Percentiles rank a stretch among this genome's conserved stretches.
phyloP scores from a whole-genome alignment of 768 basidiomycete species.

The Sarcodon aspratus region DNA sequence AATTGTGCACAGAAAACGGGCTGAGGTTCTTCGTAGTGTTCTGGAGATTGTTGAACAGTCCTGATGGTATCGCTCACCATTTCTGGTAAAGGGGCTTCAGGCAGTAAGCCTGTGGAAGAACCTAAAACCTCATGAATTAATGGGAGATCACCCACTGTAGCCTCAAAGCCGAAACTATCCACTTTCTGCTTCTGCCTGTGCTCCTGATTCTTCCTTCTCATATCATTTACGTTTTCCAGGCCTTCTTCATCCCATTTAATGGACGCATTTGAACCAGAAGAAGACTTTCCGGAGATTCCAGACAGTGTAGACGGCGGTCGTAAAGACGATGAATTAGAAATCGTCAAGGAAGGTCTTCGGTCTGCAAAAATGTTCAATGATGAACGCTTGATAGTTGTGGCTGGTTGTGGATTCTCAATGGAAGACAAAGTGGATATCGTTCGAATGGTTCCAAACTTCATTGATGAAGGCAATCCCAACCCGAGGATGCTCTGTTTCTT shows the following conservation, averaged over 20 bases:
- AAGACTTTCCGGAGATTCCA: slow-evolving; percentile 25
- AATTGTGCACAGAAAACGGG: too few species aligned
- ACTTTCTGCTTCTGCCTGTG: too few species aligned
- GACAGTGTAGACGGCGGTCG: slow-evolving; percentile 35
- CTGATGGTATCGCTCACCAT: too few species aligned
- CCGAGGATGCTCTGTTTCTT: slow-evolving; percentile 55
- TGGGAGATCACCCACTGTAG: too few species aligned
- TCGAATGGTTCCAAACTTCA: slow-evolving; percentile 10
- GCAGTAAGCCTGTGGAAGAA: too few species aligned
- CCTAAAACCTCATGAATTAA: too few species aligned
- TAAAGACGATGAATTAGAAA: slow-evolving; percentile 31
- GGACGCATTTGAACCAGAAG: slow-evolving; percentile 24
- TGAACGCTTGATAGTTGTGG: slow-evolving; percentile 9
- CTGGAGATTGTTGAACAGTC: too few species aligned
- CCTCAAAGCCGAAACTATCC: too few species aligned
- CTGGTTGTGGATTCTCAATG: background rate
- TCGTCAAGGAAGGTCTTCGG: slow-evolving; percentile 25
- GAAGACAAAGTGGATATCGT: slow-evolving; percentile 7
- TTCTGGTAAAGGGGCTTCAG: too few species aligned
- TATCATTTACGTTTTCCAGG: slow-evolving; percentile 36
- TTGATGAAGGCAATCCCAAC: slow-evolving; percentile 43
- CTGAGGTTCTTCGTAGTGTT: too few species aligned
- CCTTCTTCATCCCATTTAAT: slow-evolving; percentile 43
- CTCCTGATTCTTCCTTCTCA: slow-evolving; percentile 16
- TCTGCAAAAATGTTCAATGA: slow-evolving; percentile 22